phyloP scores from a whole-genome alignment of 768 basidiomycete species.

The Hygrocybe punicea region DNA sequence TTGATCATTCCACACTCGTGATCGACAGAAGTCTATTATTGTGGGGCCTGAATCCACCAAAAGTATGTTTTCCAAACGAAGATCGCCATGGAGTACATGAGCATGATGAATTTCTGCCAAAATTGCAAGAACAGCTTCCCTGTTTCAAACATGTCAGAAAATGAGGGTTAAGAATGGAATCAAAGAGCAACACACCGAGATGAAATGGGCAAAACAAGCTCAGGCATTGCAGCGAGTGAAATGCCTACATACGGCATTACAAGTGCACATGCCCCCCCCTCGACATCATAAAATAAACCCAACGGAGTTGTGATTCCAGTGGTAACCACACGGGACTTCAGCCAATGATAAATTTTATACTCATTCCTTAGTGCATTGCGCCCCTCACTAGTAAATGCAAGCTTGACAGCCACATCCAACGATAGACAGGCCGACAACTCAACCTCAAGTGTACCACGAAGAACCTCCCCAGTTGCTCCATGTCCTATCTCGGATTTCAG shows the following conservation, averaged over 20 bases:
- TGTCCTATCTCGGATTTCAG: constrained; percentile 18
- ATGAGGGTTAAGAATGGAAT: neutral
- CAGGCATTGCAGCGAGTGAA: constrained; percentile 5
- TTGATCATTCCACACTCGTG: constrained; percentile 13
- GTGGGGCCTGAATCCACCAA: constrained; percentile 13
- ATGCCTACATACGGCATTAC: constrained; percentile 16
- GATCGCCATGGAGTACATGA: constrained; percentile 18
- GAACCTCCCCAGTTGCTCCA: constrained; percentile 17
- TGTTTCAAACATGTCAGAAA: neutral
- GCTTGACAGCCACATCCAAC: constrained; percentile 18
- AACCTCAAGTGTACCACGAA: constrained; percentile 17
- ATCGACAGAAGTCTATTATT: constrained; percentile 16
- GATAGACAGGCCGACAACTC: constrained; percentile 7
- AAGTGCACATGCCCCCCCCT: constrained; percentile 16
- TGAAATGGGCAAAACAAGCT: constrained; percentile 8
- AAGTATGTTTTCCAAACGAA: constrained; percentile 18
- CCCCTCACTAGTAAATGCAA: constrained; percentile 15
- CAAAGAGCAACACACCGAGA: constrained; percentile 12
- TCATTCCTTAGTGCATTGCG: constrained; percentile 15
- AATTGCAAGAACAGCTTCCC: constrained; percentile 11
- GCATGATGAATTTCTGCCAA: constrained; percentile 16
- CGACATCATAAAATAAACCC: constrained; percentile 18
- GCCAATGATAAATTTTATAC: constrained; percentile 14
- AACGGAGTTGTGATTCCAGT: constrained; percentile 15
- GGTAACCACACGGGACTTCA: constrained; percentile 13